Percentiles rank a stretch among this genome's conserved stretches.
phyloP scores from a whole-genome alignment of 768 basidiomycete genomes.

The Peribolospora kevripleyi region DNA sequence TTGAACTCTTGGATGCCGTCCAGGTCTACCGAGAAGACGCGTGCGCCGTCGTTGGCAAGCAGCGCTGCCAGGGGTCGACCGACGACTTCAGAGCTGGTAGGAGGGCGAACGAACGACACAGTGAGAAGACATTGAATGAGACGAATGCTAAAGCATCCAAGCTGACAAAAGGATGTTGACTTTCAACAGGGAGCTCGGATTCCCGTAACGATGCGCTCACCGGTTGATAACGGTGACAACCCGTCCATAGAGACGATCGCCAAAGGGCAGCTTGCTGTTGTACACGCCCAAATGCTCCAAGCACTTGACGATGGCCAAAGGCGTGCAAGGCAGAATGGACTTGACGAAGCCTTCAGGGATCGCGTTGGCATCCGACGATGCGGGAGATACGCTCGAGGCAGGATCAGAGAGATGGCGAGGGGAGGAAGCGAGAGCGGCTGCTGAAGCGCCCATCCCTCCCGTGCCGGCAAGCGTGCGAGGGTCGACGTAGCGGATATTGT shows the following conservation, averaged over 20 bases:
- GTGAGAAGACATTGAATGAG: background rate
- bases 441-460: background rate
- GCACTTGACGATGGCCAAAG: constrained; percentile 85
- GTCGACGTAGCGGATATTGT: constrained; percentile 73
- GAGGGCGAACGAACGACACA: background rate
- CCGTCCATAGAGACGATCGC: constrained; percentile 80
- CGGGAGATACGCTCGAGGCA: constrained; percentile 11
- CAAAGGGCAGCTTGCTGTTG: constrained; percentile 73
- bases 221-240: constrained; percentile 86
- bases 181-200: background rate
- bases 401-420: constrained; percentile 8
- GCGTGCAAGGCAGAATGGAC: constrained; percentile 91
- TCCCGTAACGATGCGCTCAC: constrained; percentile 21
- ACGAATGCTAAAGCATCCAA: no score
- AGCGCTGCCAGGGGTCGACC: constrained; percentile 89
- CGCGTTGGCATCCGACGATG: constrained; percentile 23
- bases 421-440: constrained; percentile 14
- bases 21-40: constrained; percentile 85
- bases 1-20: constrained; percentile 95
- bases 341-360: constrained; percentile 73
- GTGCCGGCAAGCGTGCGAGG: constrained; percentile 40
- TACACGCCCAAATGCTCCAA: constrained; percentile 79
- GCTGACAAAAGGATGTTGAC: background rate
- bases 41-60: constrained; percentile 83
- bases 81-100: constrained; percentile 73